A percentile compares a stretch with the other conserved stretches of the same genome.
These are phyloP conservation scores for Arachnomyces sp. DNA, from an alignment of 2,329 filamentous ascomycete genomes.

Conservation along the genomic window DNA sequence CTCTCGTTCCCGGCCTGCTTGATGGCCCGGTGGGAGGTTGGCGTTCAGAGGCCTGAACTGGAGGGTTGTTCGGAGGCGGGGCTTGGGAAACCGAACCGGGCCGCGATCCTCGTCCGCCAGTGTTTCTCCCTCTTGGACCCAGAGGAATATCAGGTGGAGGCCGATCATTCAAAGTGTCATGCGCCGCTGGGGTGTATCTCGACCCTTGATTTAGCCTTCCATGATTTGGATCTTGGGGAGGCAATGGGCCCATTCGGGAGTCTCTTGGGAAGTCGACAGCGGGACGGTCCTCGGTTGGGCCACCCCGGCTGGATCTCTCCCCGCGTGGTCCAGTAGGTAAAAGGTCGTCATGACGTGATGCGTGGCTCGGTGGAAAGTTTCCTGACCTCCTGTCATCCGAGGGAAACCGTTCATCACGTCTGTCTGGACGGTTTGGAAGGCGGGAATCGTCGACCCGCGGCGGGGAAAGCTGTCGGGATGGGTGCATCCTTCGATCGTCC, in stretches of 20 bases:
- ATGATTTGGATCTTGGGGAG: slow-evolving; percentile 36
- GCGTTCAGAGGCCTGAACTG: slow-evolving; percentile 26
- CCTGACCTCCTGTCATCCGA: slow-evolving; percentile 27
- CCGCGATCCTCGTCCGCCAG: slow-evolving; percentile 30
- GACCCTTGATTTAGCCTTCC: slow-evolving; percentile 41
- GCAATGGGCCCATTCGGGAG: slow-evolving; percentile 30
- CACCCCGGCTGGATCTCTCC: slow-evolving; percentile 13
- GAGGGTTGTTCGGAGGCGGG: slow-evolving; percentile 16
- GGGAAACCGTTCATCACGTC: slow-evolving; percentile 29
- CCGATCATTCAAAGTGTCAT: slow-evolving; percentile 34
- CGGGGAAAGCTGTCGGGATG: slow-evolving; percentile 14
- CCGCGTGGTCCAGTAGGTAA: slow-evolving; percentile 46
- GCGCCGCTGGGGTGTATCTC: slow-evolving; percentile 26
- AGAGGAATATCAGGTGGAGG: slow-evolving; percentile 41
- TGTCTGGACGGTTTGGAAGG: slow-evolving; percentile 10
- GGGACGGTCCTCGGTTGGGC: slow-evolving; percentile 24
- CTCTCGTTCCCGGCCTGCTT: slow-evolving; percentile 29
- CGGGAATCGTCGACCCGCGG: slow-evolving; percentile 13
- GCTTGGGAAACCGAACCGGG: slow-evolving; percentile 28
- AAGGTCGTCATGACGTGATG: slow-evolving; percentile 36
- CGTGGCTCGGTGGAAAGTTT: slow-evolving; percentile 19
- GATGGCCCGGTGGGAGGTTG: slow-evolving; percentile 39
- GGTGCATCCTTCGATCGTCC: slow-evolving; percentile 13
- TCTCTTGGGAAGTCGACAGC: slow-evolving; percentile 23
- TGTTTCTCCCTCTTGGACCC: slow-evolving; percentile 43